These are phyloP conservation scores for Candida morakotiae DNA, from an alignment of 805 yeast species.

Conservation along the genomic window DNA sequence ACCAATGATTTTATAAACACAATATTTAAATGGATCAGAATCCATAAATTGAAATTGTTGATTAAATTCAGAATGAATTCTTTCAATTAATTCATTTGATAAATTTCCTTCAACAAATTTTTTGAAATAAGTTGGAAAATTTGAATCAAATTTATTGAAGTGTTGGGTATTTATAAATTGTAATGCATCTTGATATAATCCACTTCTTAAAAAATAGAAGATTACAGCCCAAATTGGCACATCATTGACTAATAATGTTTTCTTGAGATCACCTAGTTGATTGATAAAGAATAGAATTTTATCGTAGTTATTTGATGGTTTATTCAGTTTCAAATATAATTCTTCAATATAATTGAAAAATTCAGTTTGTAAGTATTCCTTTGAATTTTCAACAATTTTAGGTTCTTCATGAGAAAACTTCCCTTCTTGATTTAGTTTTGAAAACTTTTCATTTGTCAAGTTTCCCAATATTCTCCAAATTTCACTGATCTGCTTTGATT, in stretches of 20 bases:
- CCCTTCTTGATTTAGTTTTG: constrained; percentile 31
- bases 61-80: constrained; percentile 75
- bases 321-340: constrained; percentile 50
- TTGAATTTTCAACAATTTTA: constrained; percentile 51
- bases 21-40: constrained; percentile 76
- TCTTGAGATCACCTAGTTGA: constrained; percentile 27
- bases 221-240: constrained; percentile 93
- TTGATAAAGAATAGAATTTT: constrained; percentile 61
- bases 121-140: constrained; percentile 75
- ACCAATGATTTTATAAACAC: constrained; percentile 89
- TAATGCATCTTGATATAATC: constrained; percentile 74
- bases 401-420: constrained; percentile 36
- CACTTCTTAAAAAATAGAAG: constrained; percentile 81
- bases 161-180: constrained; percentile 60
- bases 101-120: constrained; percentile 57
- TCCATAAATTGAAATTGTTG: constrained; percentile 67
- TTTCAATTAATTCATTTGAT: constrained; percentile 62
- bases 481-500: constrained; percentile 69
- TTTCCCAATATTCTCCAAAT: constrained; percentile 64
- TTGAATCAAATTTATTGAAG: constrained; percentile 79
- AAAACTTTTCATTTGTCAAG: constrained; percentile 36
- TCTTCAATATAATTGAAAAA: constrained; percentile 72
- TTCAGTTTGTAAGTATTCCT: constrained; percentile 65
- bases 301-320: constrained; percentile 56
- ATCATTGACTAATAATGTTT: constrained; percentile 58